These are phyloP conservation scores for Botryotinia calthae DNA, from an alignment of 2,329 filamentous ascomycete species.

Conservation along the genomic window DNA sequence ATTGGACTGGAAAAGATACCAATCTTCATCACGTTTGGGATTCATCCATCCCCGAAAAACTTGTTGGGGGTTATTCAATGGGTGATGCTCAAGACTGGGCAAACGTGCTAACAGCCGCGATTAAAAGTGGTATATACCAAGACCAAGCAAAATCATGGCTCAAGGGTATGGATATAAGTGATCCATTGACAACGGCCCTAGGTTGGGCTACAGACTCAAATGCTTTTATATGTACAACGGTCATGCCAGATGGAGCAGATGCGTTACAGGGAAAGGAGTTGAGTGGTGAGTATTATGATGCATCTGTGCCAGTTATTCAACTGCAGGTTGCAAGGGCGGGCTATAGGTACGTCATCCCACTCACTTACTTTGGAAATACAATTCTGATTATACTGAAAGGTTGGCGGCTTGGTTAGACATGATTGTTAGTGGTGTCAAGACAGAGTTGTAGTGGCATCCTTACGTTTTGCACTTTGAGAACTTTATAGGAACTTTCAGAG, in stretches of 20 bases:
- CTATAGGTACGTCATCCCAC: constrained; percentile 46
- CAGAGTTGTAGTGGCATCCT: constrained; percentile 26
- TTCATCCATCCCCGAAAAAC: constrained; percentile 63
- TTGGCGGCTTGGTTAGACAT: constrained; percentile 66
- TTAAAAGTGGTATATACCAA: constrained; percentile 55
- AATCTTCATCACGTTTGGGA: constrained; percentile 77
- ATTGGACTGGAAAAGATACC: constrained; percentile 53
- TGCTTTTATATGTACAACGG: constrained; percentile 57
- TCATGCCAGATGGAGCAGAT: constrained; percentile 59
- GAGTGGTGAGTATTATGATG: constrained; percentile 60
- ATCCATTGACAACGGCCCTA: constrained; percentile 56
- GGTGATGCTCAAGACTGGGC: constrained; percentile 55
- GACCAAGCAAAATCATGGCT: constrained; percentile 53
- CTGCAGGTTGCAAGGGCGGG: constrained; percentile 66
- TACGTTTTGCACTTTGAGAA: too few species aligned
- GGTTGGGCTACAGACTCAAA: constrained; percentile 64
- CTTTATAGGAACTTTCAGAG: neutral
- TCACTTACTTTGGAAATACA: neutral
- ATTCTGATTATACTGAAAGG: constrained; percentile 24
- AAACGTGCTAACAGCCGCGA: constrained; percentile 51
- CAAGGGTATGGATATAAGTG: constrained; percentile 52
- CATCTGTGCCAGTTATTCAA: constrained; percentile 63
- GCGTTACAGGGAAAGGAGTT: constrained; percentile 61
- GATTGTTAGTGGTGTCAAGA: constrained; percentile 46
- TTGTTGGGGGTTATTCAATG: constrained; percentile 55